Evolutionary conservation across 2,329 filamentous ascomycete species (phyloP), one percentile per base, ranked within the genome.

Genomic region (Apiospora pterosperma): DNA sequence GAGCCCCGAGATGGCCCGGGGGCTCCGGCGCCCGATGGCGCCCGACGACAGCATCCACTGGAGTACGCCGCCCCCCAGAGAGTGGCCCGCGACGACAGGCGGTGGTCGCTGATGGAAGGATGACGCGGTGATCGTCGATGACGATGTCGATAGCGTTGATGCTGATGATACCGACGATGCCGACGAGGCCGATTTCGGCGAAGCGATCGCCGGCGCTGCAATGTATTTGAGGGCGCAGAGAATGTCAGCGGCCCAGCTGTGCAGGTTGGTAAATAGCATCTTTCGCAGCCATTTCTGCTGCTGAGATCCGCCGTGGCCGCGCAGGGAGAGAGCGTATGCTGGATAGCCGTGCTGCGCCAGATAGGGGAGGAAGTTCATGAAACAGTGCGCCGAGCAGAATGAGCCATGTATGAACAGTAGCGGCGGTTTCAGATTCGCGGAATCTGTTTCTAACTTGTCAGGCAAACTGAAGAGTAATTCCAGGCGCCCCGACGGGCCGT

Each of bases 361-460:
- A 48, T 65, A 65, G 19, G 65, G 64, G 10, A 67, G 63, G 31
- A 67, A 63, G 34, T 62, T 60, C 21, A 21, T 25, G 64, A 42
- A 67, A 42, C 41, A 23, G 52, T 48, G 61, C 10, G 65, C 65
- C 21, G 63, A 67, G 36, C 65, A 67, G 12, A 62, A 62, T 21
- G 62, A 25, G 14, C 65, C 65, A 39, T 67, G 65, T 23, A 65
- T 36, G 38, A 67, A 67, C 38, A 67, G 62, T 28, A 67, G n/a
- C 7, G 65, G 63, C 14, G 65, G 62, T 55, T 55, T 63, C 25
- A 36, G 21, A 4, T 23, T 44, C 48, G 36, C 39, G n/a, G 38
- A 39, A 2, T 36, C 4, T 23, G 41, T 11, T 31, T 36, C 16
- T 28, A 55, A 19, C 10, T 38, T 14, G 7, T 41, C 34, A 10